Conservation (phyloP, 2,329 filamentous ascomycete species). For the Apiospora hydei region DNA sequence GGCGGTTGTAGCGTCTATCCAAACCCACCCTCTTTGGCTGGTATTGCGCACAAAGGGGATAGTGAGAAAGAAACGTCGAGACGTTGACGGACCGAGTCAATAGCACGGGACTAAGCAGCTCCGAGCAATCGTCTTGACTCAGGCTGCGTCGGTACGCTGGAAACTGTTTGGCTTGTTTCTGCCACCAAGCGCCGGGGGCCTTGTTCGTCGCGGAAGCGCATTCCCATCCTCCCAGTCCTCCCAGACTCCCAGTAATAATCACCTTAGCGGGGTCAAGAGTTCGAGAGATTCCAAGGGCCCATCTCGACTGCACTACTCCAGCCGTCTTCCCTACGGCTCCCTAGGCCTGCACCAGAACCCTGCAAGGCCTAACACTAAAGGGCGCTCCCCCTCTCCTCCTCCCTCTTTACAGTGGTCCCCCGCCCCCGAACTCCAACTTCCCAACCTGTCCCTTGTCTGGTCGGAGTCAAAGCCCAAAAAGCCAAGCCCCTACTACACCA, state of each 20-base stretch:
- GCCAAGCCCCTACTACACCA: slow-evolving; percentile 12
- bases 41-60: neutral
- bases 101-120: slow-evolving; percentile 20
- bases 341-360: neutral
- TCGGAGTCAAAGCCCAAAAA: slow-evolving; percentile 7
- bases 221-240: slow-evolving; percentile 8
- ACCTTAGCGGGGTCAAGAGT: slow-evolving; percentile 1
- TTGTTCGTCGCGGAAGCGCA: neutral
- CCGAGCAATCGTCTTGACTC: slow-evolving; percentile 7
- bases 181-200: neutral
- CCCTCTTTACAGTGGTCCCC: slow-evolving; percentile 15
- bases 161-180: slow-evolving; percentile 6
- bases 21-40: neutral
- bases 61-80: slow-evolving; percentile 17
- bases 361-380: slow-evolving; percentile 18
- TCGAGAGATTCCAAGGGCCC: slow-evolving; percentile 14
- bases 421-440: slow-evolving; percentile 17
- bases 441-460: slow-evolving; percentile 4
- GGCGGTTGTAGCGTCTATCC: slow-evolving; percentile 10
- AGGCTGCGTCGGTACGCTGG: neutral
- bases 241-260: too few species aligned
- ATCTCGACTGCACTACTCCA: slow-evolving; percentile 15
- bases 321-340: slow-evolving; percentile 6
- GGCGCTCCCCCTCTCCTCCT: neutral
- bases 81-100: slow-evolving; percentile 15